Base-by-base conservation (phyloP, 2,329 filamentous ascomycete genomes). In the Fusarium proliferatum region DNA sequence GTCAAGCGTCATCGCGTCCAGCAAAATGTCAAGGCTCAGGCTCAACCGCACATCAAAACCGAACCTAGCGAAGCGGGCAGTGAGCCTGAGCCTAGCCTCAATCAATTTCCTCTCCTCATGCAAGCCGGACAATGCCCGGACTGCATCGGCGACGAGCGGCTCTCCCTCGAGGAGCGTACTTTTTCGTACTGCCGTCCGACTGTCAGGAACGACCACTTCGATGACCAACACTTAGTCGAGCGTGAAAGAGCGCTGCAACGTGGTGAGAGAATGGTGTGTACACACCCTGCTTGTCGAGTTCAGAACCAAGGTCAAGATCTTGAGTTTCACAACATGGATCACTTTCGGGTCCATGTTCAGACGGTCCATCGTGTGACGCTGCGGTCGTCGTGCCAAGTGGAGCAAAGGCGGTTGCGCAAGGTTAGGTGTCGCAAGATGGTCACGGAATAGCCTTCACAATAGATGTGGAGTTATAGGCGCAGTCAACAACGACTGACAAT, bases 41-140 rank as follows among this genome's bases (percentile, higher is more conserved):
- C 23, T 23, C 23, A 23, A 42, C 39, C 21, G 12, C 21, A 42
- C 21, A n/a, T 42, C 39, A 42, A 42, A 42, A n/a, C 7, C 8
- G 21, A 42, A 42, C 39, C 39, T 42, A n/a, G 7, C 21, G 21
- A 42, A 34, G 63, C 59, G n/a, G 61, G 78, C 55, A 63, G 65
- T 33, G 13, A 46, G 43, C 43, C 15, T 33, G 5, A 4, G 6
- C 52, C 52, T 28, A 58, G 36, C 16, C 17, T 23, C 7, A 17
- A 58, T 30, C n/a, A n/a, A 23, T 64, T 64, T 36, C 42, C 52
- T 58, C 52, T 64, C 16, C 52, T 64, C 12, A 34, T 64, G 4
- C n/a, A 51, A 7, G 2, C 34, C 9, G 11, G 17, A 4, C 16
- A 64, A 43, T 64, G 26, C 19, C 61, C 43, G 6, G 52, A 64